Evolutionary conservation across 2,329 filamentous ascomycete genomes (phyloP).

Genomic region (Ophiosphaerella korrae): DNA sequence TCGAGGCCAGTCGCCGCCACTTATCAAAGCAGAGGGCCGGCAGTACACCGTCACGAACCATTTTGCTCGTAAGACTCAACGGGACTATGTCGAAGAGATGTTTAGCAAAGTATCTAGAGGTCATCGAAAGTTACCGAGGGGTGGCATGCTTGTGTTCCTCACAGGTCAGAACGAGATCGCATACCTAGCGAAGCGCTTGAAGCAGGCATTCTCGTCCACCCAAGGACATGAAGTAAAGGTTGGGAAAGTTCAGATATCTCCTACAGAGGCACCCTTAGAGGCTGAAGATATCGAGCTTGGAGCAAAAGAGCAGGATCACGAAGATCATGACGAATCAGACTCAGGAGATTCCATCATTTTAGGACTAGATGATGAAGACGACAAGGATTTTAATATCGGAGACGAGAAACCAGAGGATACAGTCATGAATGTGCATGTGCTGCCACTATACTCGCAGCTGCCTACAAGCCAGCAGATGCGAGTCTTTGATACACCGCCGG

Average conservation of each 20-base stretch:
- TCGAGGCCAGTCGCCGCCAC: slow-evolving; percentile 71
- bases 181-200: slow-evolving; percentile 78
- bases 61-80: slow-evolving; percentile 79
- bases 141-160: slow-evolving; percentile 90
- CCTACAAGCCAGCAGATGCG: slow-evolving; percentile 88
- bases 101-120: slow-evolving; percentile 86
- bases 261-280: slow-evolving; percentile 78
- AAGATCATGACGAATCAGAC: slow-evolving; percentile 57
- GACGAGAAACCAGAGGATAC: slow-evolving; percentile 67
- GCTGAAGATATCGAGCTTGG: slow-evolving; percentile 87
- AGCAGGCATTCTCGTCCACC: slow-evolving; percentile 65
- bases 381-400: slow-evolving; percentile 67
- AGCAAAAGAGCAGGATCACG: slow-evolving; percentile 46
- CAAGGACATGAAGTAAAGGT: slow-evolving; percentile 57
- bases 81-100: slow-evolving; percentile 89
- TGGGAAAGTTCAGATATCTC: slow-evolving; percentile 74
- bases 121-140: slow-evolving; percentile 86
- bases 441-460: slow-evolving; percentile 93
- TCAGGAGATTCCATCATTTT: slow-evolving; percentile 65
- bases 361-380: slow-evolving; percentile 64
- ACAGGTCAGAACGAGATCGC: slow-evolving; percentile 93
- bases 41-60: slow-evolving; percentile 90
- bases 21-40: slow-evolving; percentile 87
- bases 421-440: slow-evolving; percentile 74
- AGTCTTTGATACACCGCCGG: slow-evolving; percentile 85